Conservation (phyloP, 768 basidiomycete genomes). For the Hortiboletus campestris region DNA sequence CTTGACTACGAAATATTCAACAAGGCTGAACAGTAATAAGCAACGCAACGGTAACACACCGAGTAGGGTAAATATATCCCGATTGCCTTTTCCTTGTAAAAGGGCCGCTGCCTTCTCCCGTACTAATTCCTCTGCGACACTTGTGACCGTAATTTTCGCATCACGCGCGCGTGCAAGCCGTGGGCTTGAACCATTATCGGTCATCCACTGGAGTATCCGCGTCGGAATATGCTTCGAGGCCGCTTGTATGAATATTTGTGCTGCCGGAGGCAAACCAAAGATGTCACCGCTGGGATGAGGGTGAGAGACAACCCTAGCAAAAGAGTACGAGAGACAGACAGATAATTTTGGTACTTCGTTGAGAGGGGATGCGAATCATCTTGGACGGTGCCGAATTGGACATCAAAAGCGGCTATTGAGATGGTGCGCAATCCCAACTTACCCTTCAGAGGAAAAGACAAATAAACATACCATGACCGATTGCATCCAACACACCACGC, state of each 20-base stretch:
- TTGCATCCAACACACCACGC: slow-evolving; percentile 46
- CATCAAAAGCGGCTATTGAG: slow-evolving; percentile 44
- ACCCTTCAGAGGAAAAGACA: background rate
- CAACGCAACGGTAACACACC: slow-evolving; percentile 25
- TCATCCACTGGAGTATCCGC: background rate
- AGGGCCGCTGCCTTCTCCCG: slow-evolving; percentile 5
- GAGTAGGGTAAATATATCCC: slow-evolving; percentile 31
- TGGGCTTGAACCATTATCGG: background rate
- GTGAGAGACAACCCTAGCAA: background rate
- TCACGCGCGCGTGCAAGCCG: slow-evolving; percentile 3
- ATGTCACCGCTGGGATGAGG: slow-evolving; percentile 1
- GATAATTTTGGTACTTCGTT: background rate
- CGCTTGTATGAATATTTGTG: slow-evolving; percentile 5
- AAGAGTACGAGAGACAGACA: slow-evolving; percentile 1
- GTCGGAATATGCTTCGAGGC: slow-evolving; percentile 8
- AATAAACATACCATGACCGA: slow-evolving; percentile 40
- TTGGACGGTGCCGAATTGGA: slow-evolving; percentile 4
- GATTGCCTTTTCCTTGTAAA: slow-evolving; percentile 10
- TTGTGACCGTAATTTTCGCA: background rate
- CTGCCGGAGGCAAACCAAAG: slow-evolving; percentile 8
- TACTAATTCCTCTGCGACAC: slow-evolving; percentile 3
- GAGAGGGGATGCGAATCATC: background rate
- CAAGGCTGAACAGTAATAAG: background rate
- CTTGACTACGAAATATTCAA: slow-evolving; percentile 10
- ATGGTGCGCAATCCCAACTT: background rate